These are phyloP conservation scores for Ogataea methanolica DNA, from an alignment of 805 yeast species.

Conservation along the genomic window DNA sequence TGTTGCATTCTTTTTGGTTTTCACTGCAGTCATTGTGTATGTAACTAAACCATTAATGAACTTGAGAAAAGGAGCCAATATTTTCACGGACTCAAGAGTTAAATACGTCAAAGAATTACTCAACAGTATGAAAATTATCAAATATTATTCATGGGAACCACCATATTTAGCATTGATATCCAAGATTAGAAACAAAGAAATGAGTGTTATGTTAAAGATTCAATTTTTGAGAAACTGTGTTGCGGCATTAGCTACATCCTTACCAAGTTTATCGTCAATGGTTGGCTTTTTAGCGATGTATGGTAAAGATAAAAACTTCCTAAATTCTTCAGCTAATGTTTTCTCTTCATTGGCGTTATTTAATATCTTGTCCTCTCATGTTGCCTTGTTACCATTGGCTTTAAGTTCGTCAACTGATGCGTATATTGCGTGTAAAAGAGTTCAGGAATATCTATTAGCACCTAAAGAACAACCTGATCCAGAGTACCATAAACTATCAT, in stretches of 20 bases:
- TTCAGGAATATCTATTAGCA: constrained; percentile 46
- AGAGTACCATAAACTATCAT: constrained; percentile 10
- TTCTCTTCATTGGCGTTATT: constrained; percentile 71
- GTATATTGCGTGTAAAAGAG: constrained; percentile 51
- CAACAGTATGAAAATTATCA: constrained; percentile 73
- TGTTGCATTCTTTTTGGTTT: constrained; percentile 49
- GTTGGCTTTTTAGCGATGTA: constrained; percentile 43
- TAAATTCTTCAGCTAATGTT: constrained; percentile 53
- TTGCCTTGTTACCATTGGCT: constrained; percentile 68
- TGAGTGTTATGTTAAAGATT: constrained; percentile 53
- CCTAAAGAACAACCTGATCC: constrained; percentile 32
- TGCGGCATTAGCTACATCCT: constrained; percentile 60
- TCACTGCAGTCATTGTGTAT: constrained; percentile 41
- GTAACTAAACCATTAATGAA: constrained; percentile 48
- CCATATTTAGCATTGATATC: constrained; percentile 62
- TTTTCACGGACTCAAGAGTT: constrained; percentile 73
- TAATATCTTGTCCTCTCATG: constrained; percentile 54
- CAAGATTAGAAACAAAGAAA: constrained; percentile 56
- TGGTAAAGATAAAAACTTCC: constrained; percentile 28
- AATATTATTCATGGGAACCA: constrained; percentile 87
- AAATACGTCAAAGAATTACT: constrained; percentile 73
- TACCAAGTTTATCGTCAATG: constrained; percentile 72
- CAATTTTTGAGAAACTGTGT: constrained; percentile 60
- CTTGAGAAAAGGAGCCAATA: constrained; percentile 53
- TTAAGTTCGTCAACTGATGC: constrained; percentile 68